A percentile compares a stretch with the other conserved stretches of the same genome.
These are phyloP conservation scores for Colletotrichum godetiae DNA, from an alignment of 2,329 filamentous ascomycete genomes.

Conservation along the genomic window DNA sequence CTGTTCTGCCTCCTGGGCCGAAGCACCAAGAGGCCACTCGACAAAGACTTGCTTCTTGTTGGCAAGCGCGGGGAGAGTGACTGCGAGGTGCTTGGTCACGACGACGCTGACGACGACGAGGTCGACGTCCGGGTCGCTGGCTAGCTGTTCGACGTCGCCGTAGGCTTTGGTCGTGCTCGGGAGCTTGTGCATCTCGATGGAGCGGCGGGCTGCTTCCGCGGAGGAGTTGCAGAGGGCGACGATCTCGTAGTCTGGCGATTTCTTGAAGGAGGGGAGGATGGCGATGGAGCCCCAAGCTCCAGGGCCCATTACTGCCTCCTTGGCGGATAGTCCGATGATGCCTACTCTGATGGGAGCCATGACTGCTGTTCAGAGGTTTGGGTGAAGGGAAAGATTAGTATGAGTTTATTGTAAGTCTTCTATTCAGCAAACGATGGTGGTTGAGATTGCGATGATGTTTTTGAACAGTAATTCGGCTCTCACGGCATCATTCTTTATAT, in stretches of 20 bases:
- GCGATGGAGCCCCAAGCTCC: slow-evolving; percentile 64
- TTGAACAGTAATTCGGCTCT: neutral
- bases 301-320: slow-evolving; percentile 56
- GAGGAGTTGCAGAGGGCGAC: slow-evolving; percentile 65
- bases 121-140: slow-evolving; percentile 61
- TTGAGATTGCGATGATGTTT: neutral
- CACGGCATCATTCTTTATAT: neutral
- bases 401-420: neutral
- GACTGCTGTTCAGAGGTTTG: neutral
- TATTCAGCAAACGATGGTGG: neutral
- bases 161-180: slow-evolving; percentile 57
- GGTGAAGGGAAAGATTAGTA: neutral
- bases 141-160: slow-evolving; percentile 59
- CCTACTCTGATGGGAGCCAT: slow-evolving; percentile 61
- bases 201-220: slow-evolving; percentile 53
- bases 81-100: slow-evolving; percentile 63
- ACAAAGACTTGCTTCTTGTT: slow-evolving; percentile 65
- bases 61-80: slow-evolving; percentile 56
- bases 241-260: slow-evolving; percentile 57
- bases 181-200: slow-evolving; percentile 57
- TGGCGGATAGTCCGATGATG: slow-evolving; percentile 68
- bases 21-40: slow-evolving; percentile 67
- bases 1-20: slow-evolving; percentile 53
- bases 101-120: slow-evolving; percentile 66
- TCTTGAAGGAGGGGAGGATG: slow-evolving; percentile 66